Evolutionary conservation across 495 filamentous ascomycete species (phyloP), one percentile per base, ranked within the genome.

Genomic region (Parachaetomium inaequale): DNA sequence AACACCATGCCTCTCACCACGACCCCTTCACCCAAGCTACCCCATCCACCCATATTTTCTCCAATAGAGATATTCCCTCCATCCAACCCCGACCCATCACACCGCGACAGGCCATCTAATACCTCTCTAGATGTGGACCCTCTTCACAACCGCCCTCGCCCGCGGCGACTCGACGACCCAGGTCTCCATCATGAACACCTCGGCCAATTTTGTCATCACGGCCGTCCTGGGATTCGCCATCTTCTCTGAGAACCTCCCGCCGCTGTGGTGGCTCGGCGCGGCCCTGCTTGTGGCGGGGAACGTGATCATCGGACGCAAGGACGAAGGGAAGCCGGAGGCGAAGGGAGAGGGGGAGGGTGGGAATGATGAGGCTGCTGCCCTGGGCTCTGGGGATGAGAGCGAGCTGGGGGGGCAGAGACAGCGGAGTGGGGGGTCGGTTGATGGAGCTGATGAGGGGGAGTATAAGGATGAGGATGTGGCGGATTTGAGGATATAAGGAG

Each of bases 111-210:
- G 6, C 46, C 4, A 23, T 47, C 64, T 69, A 63, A 70, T 62
- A 7, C 6, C 25, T 2, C 36, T 26, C 25, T 55, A 85, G 73
- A 98, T 97, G 93, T 98, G 93, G 93, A 85, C 89, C 0, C 82
- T 98, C 55, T 90, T 90, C 74, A 87, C 84, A 14, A 83, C 86
- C n/a, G 94, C 94, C 49, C 83, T 98, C 26, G 89, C 92, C 0
- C 85, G 87, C 31, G 89, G 88, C 1, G 79, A 87, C 38, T 95
- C 91, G 1, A 96, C 94, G 7, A 92, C 90, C 0, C 92, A 93
- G 66, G 94, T 96, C 46, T 89, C 87, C 36, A 89, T 98, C 72
- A 87, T 96, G 63, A 98, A 98, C 70, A 96, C 93, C 4, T 88
- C 89, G 26, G 79, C 90, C 14, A 98, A 98, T 78, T 98, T 98